Percentiles rank a stretch among this genome's conserved stretches.
phyloP scores from a whole-genome alignment of 306 rosid species.

The Cucurbita moschata region DNA sequence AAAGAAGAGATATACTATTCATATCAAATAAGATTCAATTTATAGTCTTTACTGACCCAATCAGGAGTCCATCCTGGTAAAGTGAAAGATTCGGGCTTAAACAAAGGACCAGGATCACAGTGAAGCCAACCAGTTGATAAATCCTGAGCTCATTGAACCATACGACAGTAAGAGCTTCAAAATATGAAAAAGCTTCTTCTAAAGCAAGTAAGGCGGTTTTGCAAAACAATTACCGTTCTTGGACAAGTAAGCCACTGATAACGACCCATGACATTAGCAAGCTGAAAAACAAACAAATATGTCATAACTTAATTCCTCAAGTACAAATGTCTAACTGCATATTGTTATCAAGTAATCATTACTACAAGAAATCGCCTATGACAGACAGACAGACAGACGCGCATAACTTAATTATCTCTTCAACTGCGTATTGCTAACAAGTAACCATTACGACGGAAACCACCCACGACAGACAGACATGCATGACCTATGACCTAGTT shows the following conservation, averaged over 20 bases:
- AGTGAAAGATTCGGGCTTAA: slow-evolving; percentile 49
- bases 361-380: neutral
- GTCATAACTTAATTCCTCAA: neutral
- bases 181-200: neutral
- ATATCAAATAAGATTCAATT: neutral
- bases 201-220: neutral
- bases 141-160: slow-evolving; percentile 48
- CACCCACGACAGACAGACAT: neutral
- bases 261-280: slow-evolving; percentile 80
- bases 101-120: slow-evolving; percentile 87
- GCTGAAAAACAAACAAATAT: slow-evolving; percentile 39
- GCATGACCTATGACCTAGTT: neutral
- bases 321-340: neutral
- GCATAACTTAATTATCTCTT: no score
- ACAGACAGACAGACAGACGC: neutral
- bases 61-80: slow-evolving; percentile 55
- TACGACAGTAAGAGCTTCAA: neutral
- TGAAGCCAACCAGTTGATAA: slow-evolving; percentile 85
- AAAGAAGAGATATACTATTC: neutral
- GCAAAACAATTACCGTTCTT: slow-evolving; percentile 52
- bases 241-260: slow-evolving; percentile 93
- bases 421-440: neutral
- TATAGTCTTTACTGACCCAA: slow-evolving; percentile 38
- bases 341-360: neutral
- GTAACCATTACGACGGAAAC: neutral